A percentile compares a stretch with the other conserved stretches of the same genome.
Evolutionary conservation across 371 early-diverging fungal genomes (phyloP).

Genomic region (Apophysomyces ossiformis): DNA sequence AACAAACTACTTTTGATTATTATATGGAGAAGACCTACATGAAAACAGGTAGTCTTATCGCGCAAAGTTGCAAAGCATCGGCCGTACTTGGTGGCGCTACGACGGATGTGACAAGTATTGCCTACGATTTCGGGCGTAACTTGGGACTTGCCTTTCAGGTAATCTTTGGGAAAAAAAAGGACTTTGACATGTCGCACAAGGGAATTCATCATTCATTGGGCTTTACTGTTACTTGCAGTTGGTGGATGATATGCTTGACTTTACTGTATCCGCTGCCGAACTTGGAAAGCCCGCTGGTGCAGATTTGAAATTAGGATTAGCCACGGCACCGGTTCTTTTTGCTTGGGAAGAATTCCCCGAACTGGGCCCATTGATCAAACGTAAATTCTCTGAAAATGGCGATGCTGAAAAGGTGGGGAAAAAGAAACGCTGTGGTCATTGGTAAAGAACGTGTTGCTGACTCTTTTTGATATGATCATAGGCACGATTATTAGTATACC

Average conservation of each 20-base stretch:
- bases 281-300: constrained; percentile 92
- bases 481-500: constrained; percentile 73
- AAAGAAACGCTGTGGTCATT: neutral
- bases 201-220: no score
- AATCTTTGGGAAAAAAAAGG: constrained; percentile 13
- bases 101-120: constrained; percentile 70
- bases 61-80: constrained; percentile 89
- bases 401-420: constrained; percentile 62
- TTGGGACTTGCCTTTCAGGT: constrained; percentile 95
- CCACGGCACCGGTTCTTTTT: constrained; percentile 93
- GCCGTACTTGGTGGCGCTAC: constrained; percentile 85
- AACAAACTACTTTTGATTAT: constrained; percentile 58
- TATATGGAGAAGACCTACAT: constrained; percentile 94
- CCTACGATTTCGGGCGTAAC: constrained; percentile 86
- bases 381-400: constrained; percentile 75
- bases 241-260: constrained; percentile 93
- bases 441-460: no score
- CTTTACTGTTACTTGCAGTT: constrained; percentile 48
- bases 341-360: constrained; percentile 91
- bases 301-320: constrained; percentile 84
- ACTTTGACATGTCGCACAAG: neutral
- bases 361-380: constrained; percentile 82
- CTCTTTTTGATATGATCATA: constrained; percentile 17
- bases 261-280: constrained; percentile 75
- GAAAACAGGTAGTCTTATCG: constrained; percentile 95